Conservation (phyloP, 805 yeast species). For the Candida mattraensis region DNA sequence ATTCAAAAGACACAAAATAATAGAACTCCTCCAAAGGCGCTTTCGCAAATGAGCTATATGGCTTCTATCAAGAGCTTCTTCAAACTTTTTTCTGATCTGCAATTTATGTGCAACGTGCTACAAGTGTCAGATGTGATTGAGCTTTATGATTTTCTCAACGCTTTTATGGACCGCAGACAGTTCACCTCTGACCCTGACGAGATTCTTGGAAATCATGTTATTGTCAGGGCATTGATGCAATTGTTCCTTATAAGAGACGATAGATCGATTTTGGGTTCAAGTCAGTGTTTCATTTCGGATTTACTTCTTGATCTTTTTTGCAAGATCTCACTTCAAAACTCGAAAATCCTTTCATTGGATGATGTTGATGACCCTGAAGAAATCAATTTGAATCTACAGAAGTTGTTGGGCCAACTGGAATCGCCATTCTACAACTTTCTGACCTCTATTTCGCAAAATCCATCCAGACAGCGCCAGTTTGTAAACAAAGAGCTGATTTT, state of each 20-base stretch:
- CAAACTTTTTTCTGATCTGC: conserved; percentile 39
- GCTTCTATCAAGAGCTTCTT: conserved; percentile 19
- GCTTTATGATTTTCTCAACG: conserved; percentile 25
- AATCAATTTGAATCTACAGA: conserved; percentile 22
- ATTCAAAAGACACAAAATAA: conserved; percentile 50
- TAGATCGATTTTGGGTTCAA: conserved; percentile 53
- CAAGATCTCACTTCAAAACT: conserved; percentile 25
- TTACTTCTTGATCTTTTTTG: conserved; percentile 33
- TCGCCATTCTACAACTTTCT: conserved; percentile 45
- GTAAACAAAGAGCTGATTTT: conserved; percentile 51
- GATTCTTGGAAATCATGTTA: conserved; percentile 38
- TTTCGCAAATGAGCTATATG: conserved; percentile 28
- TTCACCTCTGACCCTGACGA: conserved; percentile 28
- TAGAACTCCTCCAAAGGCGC: conserved; percentile 43
- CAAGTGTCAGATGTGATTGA: conserved; percentile 30
- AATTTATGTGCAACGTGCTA: conserved; percentile 34
- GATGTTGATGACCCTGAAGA: conserved; percentile 16
- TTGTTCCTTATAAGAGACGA: conserved; percentile 63
- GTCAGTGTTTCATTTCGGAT: conserved; percentile 34
- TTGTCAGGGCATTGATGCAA: conserved; percentile 66
- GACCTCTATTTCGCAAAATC: conserved; percentile 57
- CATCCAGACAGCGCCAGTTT: conserved; percentile 81
- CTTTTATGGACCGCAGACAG: conserved; percentile 28
- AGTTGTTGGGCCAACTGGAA: conserved; percentile 47
- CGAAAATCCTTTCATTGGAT: conserved; percentile 18